Percentiles rank a stretch among this genome's conserved stretches.
These are phyloP conservation scores for Citropsis articulata DNA, from an alignment of 345 rosid species.

Conservation along the genomic window DNA sequence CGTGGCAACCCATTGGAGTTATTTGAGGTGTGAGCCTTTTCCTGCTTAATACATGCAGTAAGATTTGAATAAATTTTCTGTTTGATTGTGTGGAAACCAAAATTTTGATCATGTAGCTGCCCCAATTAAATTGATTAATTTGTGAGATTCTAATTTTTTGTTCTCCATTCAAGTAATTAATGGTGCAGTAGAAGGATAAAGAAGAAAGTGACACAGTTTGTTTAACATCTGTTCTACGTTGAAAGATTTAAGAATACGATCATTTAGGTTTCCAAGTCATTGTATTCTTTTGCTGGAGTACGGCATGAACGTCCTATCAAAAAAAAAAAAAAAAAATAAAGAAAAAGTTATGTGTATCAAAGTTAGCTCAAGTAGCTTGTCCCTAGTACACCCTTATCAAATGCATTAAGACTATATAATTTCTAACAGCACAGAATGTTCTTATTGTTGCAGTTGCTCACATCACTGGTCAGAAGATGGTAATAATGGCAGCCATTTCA, in stretches of 20 bases:
- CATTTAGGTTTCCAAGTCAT: not conserved
- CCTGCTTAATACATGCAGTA: not conserved
- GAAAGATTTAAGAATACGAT: not conserved
- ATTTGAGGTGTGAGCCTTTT: constrained; percentile 60
- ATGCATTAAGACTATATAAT: not conserved
- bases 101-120: not conserved
- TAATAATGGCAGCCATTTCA: constrained; percentile 20
- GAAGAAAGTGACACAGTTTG: not conserved
- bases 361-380: not conserved
- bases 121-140: not conserved
- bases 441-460: constrained; percentile 68
- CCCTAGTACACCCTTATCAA: not conserved
- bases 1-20: constrained; percentile 85
- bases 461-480: constrained; percentile 84
- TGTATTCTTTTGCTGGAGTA: not conserved
- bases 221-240: not conserved
- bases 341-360: not conserved
- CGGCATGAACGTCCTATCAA: not conserved
- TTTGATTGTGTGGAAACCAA: not conserved
- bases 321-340: no score
- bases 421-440: constrained; percentile 12
- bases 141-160: not conserved
- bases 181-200: not conserved
- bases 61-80: not conserved
- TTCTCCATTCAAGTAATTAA: not conserved